These are phyloP conservation scores for Oryza longistaminata DNA, from an alignment of 176 grass and related monocot species.

Conservation along the genomic window DNA sequence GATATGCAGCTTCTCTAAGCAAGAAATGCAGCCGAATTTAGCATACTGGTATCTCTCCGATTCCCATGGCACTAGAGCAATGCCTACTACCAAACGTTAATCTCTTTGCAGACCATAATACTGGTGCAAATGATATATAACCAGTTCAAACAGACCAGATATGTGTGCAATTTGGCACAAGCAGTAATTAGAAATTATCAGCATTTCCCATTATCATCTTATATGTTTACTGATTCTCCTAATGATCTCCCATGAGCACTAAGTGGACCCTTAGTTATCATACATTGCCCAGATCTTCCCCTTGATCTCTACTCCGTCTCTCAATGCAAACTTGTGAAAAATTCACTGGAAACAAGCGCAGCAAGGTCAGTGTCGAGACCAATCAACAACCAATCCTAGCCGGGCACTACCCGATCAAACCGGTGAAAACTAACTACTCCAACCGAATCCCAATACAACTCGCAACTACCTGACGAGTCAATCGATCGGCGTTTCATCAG, in stretches of 20 bases:
- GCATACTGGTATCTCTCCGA: not conserved
- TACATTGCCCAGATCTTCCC: not conserved
- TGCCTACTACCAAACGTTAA: not conserved
- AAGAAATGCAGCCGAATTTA: not conserved
- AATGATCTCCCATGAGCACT: not conserved
- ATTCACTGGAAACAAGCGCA: not conserved
- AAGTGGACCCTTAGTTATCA: not conserved
- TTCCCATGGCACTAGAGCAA: not conserved
- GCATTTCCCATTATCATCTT: not conserved
- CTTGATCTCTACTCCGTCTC: constrained; percentile 28
- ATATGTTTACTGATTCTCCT: not conserved
- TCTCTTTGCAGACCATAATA: not conserved
- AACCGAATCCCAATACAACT: not conserved
- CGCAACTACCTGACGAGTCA: not conserved
- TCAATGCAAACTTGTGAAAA: not conserved
- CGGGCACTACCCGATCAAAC: not conserved
- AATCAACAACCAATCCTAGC: not conserved
- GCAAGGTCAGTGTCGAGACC: not conserved
- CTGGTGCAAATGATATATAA: not conserved
- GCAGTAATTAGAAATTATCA: not conserved
- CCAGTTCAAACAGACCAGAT: not conserved
- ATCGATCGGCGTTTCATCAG: constrained; percentile 17
- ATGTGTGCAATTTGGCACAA: not conserved
- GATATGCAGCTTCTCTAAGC: not conserved
- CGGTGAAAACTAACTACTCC: not conserved